phyloP scores from a whole-genome alignment of 2,329 filamentous ascomycete species.

The Hypoxylon sp. region DNA sequence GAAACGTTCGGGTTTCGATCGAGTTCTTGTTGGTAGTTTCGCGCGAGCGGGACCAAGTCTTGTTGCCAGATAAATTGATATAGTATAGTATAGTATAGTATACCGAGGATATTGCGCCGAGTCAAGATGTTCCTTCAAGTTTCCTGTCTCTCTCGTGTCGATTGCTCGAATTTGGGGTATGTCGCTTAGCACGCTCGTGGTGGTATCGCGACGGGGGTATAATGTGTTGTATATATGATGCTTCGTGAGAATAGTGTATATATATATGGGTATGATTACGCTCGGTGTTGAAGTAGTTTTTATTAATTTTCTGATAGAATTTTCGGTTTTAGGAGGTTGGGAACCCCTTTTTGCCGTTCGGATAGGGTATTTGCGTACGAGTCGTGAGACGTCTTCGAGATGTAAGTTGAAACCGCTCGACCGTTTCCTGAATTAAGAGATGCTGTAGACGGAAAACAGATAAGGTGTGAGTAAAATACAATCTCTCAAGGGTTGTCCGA shows the following conservation, averaged over 20 bases:
- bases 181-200: conserved; percentile 23
- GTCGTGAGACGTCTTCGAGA: conserved; percentile 12
- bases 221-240: conserved; percentile 22
- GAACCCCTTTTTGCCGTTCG: background rate
- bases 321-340: background rate
- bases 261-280: conserved; percentile 30
- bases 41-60: conserved; percentile 46
- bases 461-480: conserved; percentile 8
- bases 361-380: background rate
- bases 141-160: conserved; percentile 17
- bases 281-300: conserved; percentile 19
- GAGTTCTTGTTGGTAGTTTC: conserved; percentile 34
- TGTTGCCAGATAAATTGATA: conserved; percentile 31
- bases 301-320: conserved; percentile 4
- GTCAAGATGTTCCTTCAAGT: background rate
- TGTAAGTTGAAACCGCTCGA: conserved; percentile 7
- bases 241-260: conserved; percentile 38
- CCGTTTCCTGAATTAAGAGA: background rate
- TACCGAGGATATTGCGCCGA: conserved; percentile 15
- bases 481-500: background rate
- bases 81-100: conserved; percentile 7
- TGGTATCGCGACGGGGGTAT: conserved; percentile 28
- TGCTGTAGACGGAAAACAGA: conserved; percentile 2
- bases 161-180: conserved; percentile 37
- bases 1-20: background rate